These are phyloP conservation scores for Rhodotorula taiwanensis DNA, from an alignment of 768 basidiomycete species.

Conservation along the genomic window DNA sequence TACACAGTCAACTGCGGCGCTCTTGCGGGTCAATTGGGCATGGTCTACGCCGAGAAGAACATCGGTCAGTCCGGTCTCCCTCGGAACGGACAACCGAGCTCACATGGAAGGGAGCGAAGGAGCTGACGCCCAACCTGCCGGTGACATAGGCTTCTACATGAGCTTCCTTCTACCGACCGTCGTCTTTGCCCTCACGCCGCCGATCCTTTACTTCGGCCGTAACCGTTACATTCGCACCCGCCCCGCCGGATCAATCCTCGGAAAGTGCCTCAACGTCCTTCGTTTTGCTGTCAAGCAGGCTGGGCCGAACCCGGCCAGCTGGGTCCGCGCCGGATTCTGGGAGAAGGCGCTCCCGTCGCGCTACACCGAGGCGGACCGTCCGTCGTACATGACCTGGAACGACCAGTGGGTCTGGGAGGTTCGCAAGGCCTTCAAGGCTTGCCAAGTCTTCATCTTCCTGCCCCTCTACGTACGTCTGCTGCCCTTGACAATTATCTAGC, in stretches of 20 bases:
- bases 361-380: conserved; percentile 33
- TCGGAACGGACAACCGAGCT: conserved; percentile 24
- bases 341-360: conserved; percentile 30
- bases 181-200: conserved; percentile 39
- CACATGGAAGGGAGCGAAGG: no score
- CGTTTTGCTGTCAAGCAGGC: conserved; percentile 17
- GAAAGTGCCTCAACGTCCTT: conserved; percentile 25
- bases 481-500: no score
- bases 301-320: conserved; percentile 11
- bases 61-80: not conserved
- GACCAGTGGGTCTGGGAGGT: conserved; percentile 43
- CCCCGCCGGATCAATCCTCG: conserved; percentile 39
- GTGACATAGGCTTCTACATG: conserved; percentile 44
- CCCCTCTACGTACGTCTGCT: conserved; percentile 38
- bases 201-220: conserved; percentile 38
- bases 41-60: conserved; percentile 28
- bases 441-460: conserved; percentile 42
- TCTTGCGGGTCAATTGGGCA: conserved; percentile 57
- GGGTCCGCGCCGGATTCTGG: conserved; percentile 38
- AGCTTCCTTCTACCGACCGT: conserved; percentile 41
- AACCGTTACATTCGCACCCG: conserved; percentile 39
- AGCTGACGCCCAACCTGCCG: no score
- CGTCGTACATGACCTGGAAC: conserved; percentile 41
- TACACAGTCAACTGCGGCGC: conserved; percentile 62
- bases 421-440: conserved; percentile 43